Evolutionary conservation across 768 basidiomycete genomes (phyloP).

Genomic region (Obba rivulosa): DNA sequence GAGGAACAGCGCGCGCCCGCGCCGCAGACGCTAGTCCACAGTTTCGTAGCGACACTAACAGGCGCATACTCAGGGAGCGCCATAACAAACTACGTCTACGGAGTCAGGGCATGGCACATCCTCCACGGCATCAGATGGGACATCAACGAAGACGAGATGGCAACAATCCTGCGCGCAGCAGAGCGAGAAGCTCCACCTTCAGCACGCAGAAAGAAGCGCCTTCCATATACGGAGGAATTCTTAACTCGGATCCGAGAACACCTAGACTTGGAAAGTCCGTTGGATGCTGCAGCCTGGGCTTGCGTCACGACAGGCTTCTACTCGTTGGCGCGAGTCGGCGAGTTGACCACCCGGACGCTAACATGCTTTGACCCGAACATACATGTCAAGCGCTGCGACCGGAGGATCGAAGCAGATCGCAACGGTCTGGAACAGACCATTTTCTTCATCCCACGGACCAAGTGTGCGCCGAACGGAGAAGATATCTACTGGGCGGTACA

Average conservation of each 20-base stretch:
- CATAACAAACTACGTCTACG: conserved; percentile 32
- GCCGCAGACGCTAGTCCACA: conserved; percentile 14
- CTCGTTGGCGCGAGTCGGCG: not conserved
- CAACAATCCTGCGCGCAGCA: conserved; percentile 27
- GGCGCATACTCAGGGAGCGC: conserved; percentile 29
- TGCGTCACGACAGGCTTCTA: too few species aligned
- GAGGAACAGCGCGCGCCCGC: conserved; percentile 30
- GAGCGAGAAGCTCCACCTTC: conserved; percentile 23
- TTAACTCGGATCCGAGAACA: conserved; percentile 8
- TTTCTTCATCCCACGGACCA: conserved; percentile 22
- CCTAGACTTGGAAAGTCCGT: not conserved
- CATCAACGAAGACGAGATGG: conserved; percentile 21
- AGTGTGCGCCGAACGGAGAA: too few species aligned
- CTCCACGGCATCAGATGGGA: conserved; percentile 33
- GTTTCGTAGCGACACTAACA: conserved; percentile 13
- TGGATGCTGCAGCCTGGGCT: conserved; percentile 23
- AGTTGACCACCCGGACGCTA: not conserved
- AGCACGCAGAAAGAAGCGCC: conserved; percentile 23
- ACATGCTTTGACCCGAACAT: not conserved
- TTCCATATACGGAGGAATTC: conserved; percentile 22
- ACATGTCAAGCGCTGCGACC: conserved; percentile 9
- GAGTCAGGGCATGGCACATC: conserved; percentile 42
- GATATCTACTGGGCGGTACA: conserved; percentile 20
- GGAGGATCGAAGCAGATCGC: conserved; percentile 11
- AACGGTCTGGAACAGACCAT: conserved; percentile 21